A percentile compares a stretch with the other conserved stretches of the same genome.
Evolutionary conservation across 805 yeast species (phyloP).

Genomic region (Kuraishia borneana): DNA sequence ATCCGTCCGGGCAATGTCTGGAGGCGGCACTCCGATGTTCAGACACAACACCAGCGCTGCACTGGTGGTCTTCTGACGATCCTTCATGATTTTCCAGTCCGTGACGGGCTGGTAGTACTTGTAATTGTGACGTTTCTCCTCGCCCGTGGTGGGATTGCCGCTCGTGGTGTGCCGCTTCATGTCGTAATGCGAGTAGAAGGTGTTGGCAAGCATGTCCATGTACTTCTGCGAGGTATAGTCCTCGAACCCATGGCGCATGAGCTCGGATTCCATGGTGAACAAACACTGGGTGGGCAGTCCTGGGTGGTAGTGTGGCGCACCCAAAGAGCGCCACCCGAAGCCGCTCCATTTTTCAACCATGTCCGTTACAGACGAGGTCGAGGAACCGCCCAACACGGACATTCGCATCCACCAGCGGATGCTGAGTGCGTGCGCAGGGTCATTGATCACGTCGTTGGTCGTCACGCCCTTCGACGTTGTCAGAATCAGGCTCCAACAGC

Average conservation of each 20-base stretch:
- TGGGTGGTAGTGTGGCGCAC: too few relatives aligned
- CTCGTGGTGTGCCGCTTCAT: constrained; percentile 88
- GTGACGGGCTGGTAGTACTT: constrained; percentile 57
- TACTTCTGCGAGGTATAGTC: constrained; percentile 41
- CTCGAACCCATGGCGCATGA: constrained; percentile 65
- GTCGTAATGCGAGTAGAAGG: constrained; percentile 77
- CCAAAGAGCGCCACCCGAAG: too few relatives aligned
- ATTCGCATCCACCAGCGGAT: constrained; percentile 50
- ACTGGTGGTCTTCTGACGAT: constrained; percentile 83
- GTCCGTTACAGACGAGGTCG: too few relatives aligned
- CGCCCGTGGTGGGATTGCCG: constrained; percentile 61
- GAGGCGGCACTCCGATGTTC: constrained; percentile 94
- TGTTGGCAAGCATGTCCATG: constrained; percentile 43
- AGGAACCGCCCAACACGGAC: constrained; percentile 8
- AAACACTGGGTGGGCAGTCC: constrained; percentile 9
- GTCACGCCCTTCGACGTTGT: constrained; percentile 80
- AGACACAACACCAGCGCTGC: constrained; percentile 89
- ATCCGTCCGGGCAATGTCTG: constrained; percentile 85
- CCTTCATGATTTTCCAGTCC: constrained; percentile 89
- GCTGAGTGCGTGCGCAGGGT: constrained; percentile 73
- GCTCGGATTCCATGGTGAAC: constrained; percentile 38
- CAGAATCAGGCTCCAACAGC: constrained; percentile 68
- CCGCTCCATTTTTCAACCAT: too few relatives aligned
- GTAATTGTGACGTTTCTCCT: constrained; percentile 31
- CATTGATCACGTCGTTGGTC: constrained; percentile 58